Conservation (phyloP, 148 eudicot species). For the Persicaria tinctoria region DNA sequence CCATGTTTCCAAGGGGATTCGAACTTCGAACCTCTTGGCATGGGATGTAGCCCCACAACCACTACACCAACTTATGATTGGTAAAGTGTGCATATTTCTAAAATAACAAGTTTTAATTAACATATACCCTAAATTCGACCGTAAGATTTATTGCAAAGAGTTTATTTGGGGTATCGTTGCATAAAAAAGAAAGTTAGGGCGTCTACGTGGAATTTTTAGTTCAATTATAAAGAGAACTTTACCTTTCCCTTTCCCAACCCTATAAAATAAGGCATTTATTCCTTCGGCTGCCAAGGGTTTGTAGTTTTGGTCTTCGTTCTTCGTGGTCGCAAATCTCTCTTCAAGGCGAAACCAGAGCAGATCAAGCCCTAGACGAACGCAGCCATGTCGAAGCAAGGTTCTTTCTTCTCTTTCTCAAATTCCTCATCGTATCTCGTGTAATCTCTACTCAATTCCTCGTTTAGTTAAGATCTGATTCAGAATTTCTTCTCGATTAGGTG, state of each 20-base stretch:
- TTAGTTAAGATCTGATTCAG: background rate
- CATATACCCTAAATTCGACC: no score
- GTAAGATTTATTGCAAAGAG: no score
- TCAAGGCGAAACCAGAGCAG: background rate
- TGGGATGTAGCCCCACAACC: no score
- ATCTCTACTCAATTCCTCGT: background rate
- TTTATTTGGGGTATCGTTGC: no score
- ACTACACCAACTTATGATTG: no score
- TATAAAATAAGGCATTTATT: background rate
- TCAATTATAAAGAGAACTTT: background rate
- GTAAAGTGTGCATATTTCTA: no score
- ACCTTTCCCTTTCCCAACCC: background rate
- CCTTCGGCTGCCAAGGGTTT: background rate
- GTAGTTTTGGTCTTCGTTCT: background rate
- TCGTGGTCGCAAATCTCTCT: background rate
- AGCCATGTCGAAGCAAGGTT: conserved; percentile 17
- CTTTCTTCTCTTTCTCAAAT: background rate
- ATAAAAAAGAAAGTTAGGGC: no score
- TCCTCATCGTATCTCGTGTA: background rate
- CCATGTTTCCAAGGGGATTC: no score
- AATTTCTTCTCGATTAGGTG: conserved; percentile 35
- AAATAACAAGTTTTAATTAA: no score
- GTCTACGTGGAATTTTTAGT: no score
- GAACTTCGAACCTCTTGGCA: no score
- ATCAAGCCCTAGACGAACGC: conserved; percentile 10